A percentile compares a stretch with the other conserved stretches of the same genome.
Conservation (phyloP, 345 rosid genomes). For the Eucalyptus urophylla region DNA sequence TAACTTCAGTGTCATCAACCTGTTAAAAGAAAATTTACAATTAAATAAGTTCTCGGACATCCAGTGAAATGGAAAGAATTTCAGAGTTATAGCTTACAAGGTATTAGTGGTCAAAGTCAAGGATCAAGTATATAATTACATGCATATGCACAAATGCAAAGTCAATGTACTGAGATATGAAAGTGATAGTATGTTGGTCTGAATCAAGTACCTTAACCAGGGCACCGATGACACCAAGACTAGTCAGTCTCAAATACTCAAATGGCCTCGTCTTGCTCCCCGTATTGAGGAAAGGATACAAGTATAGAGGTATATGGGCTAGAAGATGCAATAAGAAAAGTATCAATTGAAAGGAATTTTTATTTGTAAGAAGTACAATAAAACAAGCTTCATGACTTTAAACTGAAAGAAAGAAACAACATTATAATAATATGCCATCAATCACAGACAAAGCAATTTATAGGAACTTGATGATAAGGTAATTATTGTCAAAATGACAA, state of each 20-base stretch:
- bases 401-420: background rate
- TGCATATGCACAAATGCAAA: background rate
- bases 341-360: background rate
- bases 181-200: background rate
- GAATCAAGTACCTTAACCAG: slow-evolving; percentile 69
- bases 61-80: background rate
- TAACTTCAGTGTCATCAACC: slow-evolving; percentile 98
- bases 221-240: slow-evolving; percentile 99
- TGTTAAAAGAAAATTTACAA: slow-evolving; percentile 5
- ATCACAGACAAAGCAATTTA: background rate
- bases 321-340: background rate
- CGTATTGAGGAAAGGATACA: slow-evolving; percentile 92
- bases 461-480: background rate
- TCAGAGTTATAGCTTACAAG: background rate
- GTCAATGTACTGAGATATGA: background rate
- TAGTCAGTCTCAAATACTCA: slow-evolving; percentile 91
- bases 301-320: slow-evolving; percentile 95
- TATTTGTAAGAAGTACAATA: background rate
- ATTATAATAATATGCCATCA: background rate
- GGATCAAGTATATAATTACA: background rate
- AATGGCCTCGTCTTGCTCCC: slow-evolving; percentile 95
- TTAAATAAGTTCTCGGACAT: background rate
- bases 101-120: background rate
- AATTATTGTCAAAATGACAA: background rate
- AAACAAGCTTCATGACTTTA: background rate